phyloP scores from a whole-genome alignment of 441 rosid genomes.

The Capsella rubella region DNA sequence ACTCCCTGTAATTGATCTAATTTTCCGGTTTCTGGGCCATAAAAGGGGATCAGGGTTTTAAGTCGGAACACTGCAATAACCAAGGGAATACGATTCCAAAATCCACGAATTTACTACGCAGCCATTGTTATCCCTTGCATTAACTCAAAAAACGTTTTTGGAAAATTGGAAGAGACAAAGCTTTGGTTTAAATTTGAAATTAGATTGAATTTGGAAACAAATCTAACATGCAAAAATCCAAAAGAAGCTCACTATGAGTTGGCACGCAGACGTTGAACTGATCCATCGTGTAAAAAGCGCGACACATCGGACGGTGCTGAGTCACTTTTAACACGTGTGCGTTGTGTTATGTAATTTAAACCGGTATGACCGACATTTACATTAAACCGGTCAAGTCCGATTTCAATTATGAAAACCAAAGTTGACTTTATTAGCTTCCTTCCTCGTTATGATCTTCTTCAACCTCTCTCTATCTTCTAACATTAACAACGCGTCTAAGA shows the following conservation, averaged over 20 bases:
- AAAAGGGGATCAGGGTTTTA: slow-evolving; percentile 43
- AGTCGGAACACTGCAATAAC: slow-evolving; percentile 21
- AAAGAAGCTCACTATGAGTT: slow-evolving; percentile 32
- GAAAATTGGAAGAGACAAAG: slow-evolving; percentile 34
- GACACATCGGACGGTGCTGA: slow-evolving; percentile 47
- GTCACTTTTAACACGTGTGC: slow-evolving; percentile 39
- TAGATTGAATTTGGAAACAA: slow-evolving; percentile 12
- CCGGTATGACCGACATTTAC: slow-evolving; percentile 24
- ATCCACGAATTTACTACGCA: not conserved
- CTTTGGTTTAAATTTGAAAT: slow-evolving; percentile 28
- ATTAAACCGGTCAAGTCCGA: slow-evolving; percentile 27
- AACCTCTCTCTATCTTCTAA: not conserved
- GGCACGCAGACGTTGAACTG: slow-evolving; percentile 36
- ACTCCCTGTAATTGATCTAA: slow-evolving; percentile 11
- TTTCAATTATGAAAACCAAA: slow-evolving; percentile 24
- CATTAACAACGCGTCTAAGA: slow-evolving; percentile 35
- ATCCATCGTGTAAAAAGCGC: slow-evolving; percentile 32
- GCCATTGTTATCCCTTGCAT: not conserved
- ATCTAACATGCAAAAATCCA: slow-evolving; percentile 35
- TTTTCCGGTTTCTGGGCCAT: slow-evolving; percentile 31
- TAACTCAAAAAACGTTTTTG: slow-evolving; percentile 21
- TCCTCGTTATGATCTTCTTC: not conserved
- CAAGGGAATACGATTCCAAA: slow-evolving; percentile 16
- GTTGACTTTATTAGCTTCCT: slow-evolving; percentile 27
- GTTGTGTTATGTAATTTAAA: not conserved